Evolutionary conservation across 2,329 filamentous ascomycete species (phyloP).

Genomic region (Lasiodiplodia hormozganensis): DNA sequence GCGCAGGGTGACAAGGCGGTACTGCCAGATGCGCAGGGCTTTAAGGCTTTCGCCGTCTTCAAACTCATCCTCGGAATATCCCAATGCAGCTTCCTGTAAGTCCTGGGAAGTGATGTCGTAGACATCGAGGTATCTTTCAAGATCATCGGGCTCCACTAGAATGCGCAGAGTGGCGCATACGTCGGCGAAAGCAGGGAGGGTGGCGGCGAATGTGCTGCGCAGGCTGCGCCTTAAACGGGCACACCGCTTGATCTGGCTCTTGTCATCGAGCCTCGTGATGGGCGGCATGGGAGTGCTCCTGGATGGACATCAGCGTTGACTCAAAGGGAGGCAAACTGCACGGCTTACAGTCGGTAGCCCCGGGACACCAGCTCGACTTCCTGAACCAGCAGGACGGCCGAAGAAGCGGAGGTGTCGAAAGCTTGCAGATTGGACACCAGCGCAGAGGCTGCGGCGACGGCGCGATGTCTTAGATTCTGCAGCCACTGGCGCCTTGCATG

Average conservation of each 20-base stretch:
- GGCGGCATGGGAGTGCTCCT: slow-evolving; percentile 90
- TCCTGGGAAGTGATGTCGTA: slow-evolving; percentile 58
- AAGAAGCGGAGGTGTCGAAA: slow-evolving; percentile 78
- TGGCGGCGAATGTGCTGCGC: slow-evolving; percentile 70
- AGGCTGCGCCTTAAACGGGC: slow-evolving; percentile 79
- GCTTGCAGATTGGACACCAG: slow-evolving; percentile 79
- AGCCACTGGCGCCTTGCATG: slow-evolving; percentile 83
- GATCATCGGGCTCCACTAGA: slow-evolving; percentile 78
- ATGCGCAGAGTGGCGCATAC: slow-evolving; percentile 72
- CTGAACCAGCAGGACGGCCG: slow-evolving; percentile 82
- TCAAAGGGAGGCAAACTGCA: slow-evolving; percentile 28
- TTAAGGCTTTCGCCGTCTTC: slow-evolving; percentile 82
- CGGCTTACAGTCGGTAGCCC: slow-evolving; percentile 79
- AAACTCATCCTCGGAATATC: slow-evolving; percentile 69
- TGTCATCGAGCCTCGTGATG: slow-evolving; percentile 89
- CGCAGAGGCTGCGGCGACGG: slow-evolving; percentile 70
- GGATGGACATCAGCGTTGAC: slow-evolving; percentile 37
- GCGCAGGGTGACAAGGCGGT: slow-evolving; percentile 78
- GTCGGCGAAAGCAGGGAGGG: slow-evolving; percentile 75
- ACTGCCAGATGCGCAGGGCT: slow-evolving; percentile 69
- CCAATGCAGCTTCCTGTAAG: slow-evolving; percentile 53
- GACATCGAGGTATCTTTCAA: slow-evolving; percentile 90
- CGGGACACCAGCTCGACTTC: slow-evolving; percentile 95
- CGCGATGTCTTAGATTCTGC: slow-evolving; percentile 76
- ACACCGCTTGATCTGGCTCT: slow-evolving; percentile 79